Evolutionary conservation across 176 grass and related monocot genomes (phyloP).

Genomic region (Bolboschoenus planiculmis): DNA sequence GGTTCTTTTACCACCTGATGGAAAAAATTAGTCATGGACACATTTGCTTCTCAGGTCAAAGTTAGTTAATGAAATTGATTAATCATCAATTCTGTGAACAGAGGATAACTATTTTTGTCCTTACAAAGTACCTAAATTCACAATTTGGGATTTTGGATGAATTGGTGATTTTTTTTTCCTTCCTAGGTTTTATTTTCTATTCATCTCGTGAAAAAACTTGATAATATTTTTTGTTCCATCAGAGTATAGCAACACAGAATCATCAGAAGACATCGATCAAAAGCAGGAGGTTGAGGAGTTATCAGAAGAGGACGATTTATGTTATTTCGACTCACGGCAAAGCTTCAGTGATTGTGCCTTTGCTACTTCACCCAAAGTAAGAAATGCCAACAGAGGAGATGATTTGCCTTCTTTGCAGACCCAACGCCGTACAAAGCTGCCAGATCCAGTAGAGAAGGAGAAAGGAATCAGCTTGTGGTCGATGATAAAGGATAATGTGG

Average conservation of each 20-base stretch:
- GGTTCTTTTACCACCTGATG: neutral
- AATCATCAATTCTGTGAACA: neutral
- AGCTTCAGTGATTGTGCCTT: slow-evolving; percentile 50
- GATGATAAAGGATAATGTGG: slow-evolving; percentile 87
- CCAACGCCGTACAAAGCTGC: slow-evolving; percentile 53
- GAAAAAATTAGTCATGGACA: too few species aligned
- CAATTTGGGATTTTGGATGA: neutral
- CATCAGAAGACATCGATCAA: slow-evolving; percentile 63
- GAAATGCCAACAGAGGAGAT: slow-evolving; percentile 12
- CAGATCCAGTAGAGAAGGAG: slow-evolving; percentile 77
- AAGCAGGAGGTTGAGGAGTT: slow-evolving; percentile 69
- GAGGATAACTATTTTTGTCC: neutral
- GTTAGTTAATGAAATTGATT: neutral
- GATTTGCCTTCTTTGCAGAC: slow-evolving; percentile 18
- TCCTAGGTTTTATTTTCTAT: neutral
- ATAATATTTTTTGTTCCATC: slow-evolving; percentile 23
- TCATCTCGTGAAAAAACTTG: neutral
- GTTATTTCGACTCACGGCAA: slow-evolving; percentile 80
- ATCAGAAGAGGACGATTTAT: slow-evolving; percentile 58
- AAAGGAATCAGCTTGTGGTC: slow-evolving; percentile 87
- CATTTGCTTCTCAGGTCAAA: neutral
- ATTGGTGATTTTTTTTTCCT: neutral
- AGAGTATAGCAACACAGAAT: slow-evolving; percentile 95
- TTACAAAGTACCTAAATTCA: neutral
- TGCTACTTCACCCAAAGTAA: neutral